Evolutionary conservation across 768 basidiomycete genomes (phyloP), one percentile per base, ranked within the genome.

Genomic region (Coprinopsis sp.): DNA sequence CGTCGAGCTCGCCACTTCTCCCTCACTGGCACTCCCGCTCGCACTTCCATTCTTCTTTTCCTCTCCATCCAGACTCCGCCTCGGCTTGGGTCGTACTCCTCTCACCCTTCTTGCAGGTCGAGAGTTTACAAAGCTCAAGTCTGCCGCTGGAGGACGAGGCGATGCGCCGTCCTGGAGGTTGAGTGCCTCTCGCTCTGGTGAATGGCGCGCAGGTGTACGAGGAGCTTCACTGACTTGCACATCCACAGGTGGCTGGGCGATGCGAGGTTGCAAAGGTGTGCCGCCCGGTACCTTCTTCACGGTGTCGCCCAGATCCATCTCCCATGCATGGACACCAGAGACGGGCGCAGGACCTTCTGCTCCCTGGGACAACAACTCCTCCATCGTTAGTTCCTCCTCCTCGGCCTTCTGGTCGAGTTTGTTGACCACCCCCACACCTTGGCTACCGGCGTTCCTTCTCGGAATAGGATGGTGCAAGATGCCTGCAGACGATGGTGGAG

Each of bases 271-370:
- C 37, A 18, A 16, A 23, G 37, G 37, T 18, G 37, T 14, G 18
- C 25, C 14, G 19, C 6, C 28, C 24, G 27, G 27, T 7, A 42
- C 27, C 40, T 42, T 42, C 40, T 42, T 42, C 24, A 42, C 40
- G 16, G 40, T 42, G 4, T 42, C 40, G 4, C 40, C 40, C 6
- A 30, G 27, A 29, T 42, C 40, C 40, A 42, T 42, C 25, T 42
- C 40, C 40, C 40, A 42, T 5, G 38, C 38, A 12, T 39, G 21
- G 12, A 16, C 38, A 24, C 38, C 38, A 10, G 6, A 11, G 8
- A 31, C 30, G n/a, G 10, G 10, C 30, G 8, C n/a, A 8, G 30
- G 10, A 31, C 30, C 30, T 8, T 31, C n/a, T n/a, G 8, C 30
- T n/a, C 30, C 30, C n/a, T 31, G 10, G n/a, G n/a, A 31, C 30